Evolutionary conservation across 805 yeast species (phyloP), one percentile per base, ranked within the genome.

Genomic region (Metschnikowia sp.): DNA sequence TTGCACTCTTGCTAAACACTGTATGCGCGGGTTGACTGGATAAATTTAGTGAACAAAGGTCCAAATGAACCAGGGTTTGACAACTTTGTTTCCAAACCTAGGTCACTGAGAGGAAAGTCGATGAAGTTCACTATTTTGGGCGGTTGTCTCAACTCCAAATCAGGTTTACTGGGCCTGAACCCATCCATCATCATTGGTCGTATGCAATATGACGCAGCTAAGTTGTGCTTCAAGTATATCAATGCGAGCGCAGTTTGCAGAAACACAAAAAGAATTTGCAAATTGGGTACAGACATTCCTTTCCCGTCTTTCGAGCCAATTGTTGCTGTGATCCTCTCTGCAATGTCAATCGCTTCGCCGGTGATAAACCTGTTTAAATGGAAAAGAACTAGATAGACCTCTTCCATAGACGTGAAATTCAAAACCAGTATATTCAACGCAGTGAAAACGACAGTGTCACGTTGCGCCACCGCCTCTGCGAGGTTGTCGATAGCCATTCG

Each of bases 341-440:
- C 44, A 10, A 78, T 49, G 26, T 70, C 69, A 18, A 67, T 54
- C 2, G 79, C 82, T 36, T 74, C 74, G 3, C 67, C 62, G 1
- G 74, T 57, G 2, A 79, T 54, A 0, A 72, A 49, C 38, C 69
- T 60, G 45, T 82, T 82, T 32, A 83, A 56, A 1, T 68, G 73
- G 39, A 65, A 61, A 3, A 80, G 55, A 1, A 83, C 30, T 0
- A 67, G 49, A 39, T 76, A 71, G 0, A 79, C 74, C 43, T 84
- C 88, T 46, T 83, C 88, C 39, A 73, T 59, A 0, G 74, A 66
- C 0, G 56, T 52, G 37, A 81, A 72, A 2, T 65, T 66, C 12
- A 75, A 55, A 3, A 40, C 50, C 58, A 51, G 57, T 7, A 83
- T 44, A 49, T 79, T 77, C 2, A 63, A 46, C 1, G 71, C 61